Evolutionary conservation across 352 stramenopile species (phyloP), one percentile per base, ranked within the genome.

Genomic region (Phytophthora pluvialis): DNA sequence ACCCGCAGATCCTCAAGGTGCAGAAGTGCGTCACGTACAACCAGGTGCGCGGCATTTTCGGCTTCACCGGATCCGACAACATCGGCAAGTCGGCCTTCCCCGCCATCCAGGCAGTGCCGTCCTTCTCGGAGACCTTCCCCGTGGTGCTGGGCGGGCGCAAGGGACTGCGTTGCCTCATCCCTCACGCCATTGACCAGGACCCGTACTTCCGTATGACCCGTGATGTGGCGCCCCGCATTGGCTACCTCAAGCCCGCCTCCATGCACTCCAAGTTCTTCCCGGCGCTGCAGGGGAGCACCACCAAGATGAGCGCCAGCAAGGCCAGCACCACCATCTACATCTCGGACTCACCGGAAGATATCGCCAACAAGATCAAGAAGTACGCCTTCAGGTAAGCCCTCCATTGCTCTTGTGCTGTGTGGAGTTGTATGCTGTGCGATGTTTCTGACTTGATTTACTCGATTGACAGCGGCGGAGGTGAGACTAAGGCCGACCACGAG

Each of bases 221-320:
- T 42, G 98, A 99, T 75, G 94, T 99, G 18, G 98, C 98, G 3
- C 97, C 98, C 11, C 97, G 98, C 47, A 91, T 99, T 45, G 96
- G 97, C 35, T 98, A 97, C 61, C 70, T 93, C 44, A 99, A 99
- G 78, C 98, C 98, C 13, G 92, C 97, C 10, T 88, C 99, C 32
- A 98, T 99, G 63, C 97, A 99, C 83, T 99, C 96, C 63, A 99
- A 99, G 77, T 99, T 99, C 76, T 99, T 99, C 83, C 98, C 98
- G 3, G 97, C 98, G 4, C 84, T 99, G 6, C 96, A 99, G 80
- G 97, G 97, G 39, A 88, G 82, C 69, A 86, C 87, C 39, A 98
- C 97, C 39, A 99, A 99, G 85, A 99, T 99, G 98, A 99, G 91
- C 62, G 96, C 94, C 32, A 99, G 90, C 48, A 94, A 98, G 73